Percentiles rank a stretch among this genome's conserved stretches.
phyloP scores from a whole-genome alignment of 1,284 basidiomycete genomes.

The Malassezia restricta region DNA sequence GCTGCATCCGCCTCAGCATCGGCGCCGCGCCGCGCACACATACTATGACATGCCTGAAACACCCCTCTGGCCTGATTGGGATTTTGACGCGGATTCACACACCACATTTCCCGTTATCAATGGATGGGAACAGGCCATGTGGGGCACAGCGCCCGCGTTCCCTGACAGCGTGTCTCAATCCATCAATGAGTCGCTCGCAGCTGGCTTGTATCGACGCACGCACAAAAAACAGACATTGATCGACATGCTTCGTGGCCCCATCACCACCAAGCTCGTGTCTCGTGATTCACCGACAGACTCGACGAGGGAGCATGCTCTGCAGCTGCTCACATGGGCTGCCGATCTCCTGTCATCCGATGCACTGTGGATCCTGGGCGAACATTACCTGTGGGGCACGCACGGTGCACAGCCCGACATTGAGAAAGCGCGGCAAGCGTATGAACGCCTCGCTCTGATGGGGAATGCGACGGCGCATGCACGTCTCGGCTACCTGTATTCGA shows the following conservation, averaged over 20 bases:
- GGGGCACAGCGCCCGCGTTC: slow-evolving; percentile 2
- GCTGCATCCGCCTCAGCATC: not conserved
- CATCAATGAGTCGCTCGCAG: not conserved
- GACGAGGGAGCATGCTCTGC: not conserved
- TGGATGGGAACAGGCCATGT: slow-evolving; percentile 17
- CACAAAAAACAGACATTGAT: too few species aligned
- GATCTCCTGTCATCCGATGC: slow-evolving; percentile 22
- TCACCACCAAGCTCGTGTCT: not conserved
- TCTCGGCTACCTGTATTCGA: slow-evolving; percentile 36
- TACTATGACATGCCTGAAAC: slow-evolving; percentile 2
- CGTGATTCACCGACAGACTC: not conserved
- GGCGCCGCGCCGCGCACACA: not conserved
- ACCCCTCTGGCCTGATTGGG: slow-evolving; percentile 15
- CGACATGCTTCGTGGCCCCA: not conserved
- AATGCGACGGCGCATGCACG: slow-evolving; percentile 38
- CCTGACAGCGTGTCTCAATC: not conserved
- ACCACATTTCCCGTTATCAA: not conserved
- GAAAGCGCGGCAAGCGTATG: slow-evolving; percentile 27
- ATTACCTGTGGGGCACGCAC: slow-evolving; percentile 43
- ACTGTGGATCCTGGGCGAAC: slow-evolving; percentile 38
- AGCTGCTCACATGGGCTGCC: too few species aligned
- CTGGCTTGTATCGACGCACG: too few species aligned
- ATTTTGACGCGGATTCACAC: slow-evolving; percentile 1
- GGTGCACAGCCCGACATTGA: slow-evolving; percentile 27
- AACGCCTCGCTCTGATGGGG: slow-evolving; percentile 23